These are phyloP conservation scores for Leishmania lainsoni DNA, from an alignment of 208 protist species.

Conservation along the genomic window DNA sequence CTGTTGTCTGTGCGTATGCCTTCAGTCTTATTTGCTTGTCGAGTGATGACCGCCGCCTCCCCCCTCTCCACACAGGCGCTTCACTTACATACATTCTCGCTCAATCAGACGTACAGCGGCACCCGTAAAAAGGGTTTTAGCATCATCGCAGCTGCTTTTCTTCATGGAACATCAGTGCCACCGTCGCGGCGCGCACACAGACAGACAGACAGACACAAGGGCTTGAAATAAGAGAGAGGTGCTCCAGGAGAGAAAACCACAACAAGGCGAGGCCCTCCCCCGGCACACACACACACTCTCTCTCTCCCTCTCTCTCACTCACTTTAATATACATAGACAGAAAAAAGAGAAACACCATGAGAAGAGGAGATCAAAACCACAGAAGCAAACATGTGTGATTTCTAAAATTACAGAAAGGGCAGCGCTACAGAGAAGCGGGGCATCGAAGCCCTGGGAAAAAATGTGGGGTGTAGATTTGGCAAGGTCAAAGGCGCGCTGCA, in stretches of 20 bases:
- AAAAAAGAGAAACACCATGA: constrained; percentile 8
- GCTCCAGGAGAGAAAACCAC: background rate
- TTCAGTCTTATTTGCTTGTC: background rate
- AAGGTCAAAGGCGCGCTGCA: background rate
- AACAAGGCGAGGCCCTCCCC: background rate
- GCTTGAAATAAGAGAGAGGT: background rate
- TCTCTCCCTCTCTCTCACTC: background rate
- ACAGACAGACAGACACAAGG: background rate
- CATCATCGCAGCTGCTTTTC: background rate
- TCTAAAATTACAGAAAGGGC: background rate
- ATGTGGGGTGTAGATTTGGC: background rate
- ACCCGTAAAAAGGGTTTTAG: background rate
- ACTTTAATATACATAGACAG: constrained; percentile 10
- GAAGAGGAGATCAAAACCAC: background rate
- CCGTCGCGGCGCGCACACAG: background rate
- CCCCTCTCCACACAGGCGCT: background rate
- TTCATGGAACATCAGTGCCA: background rate
- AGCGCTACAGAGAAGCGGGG: background rate
- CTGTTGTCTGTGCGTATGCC: background rate
- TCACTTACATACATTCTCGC: background rate
- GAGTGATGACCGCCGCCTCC: background rate
- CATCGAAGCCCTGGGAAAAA: too few species aligned
- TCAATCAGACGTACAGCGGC: background rate
- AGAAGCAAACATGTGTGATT: background rate
- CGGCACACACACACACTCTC: background rate